phyloP scores from a whole-genome alignment of 306 rosid species.

The Cercis canadensis region DNA sequence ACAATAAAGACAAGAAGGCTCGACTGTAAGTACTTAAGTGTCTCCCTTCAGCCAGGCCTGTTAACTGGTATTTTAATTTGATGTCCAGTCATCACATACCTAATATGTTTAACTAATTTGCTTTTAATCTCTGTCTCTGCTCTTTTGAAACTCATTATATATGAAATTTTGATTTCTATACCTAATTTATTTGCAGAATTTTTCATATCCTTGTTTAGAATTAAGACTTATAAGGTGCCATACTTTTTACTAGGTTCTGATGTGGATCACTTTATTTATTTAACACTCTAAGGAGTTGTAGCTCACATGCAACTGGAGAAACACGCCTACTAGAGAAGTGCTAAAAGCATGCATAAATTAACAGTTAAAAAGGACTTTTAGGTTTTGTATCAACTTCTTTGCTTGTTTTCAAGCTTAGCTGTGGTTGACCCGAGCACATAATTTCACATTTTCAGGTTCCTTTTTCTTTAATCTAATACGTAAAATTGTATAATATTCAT shows the following conservation, averaged over 20 bases:
- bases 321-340: background rate
- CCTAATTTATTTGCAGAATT: slow-evolving; percentile 7
- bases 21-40: slow-evolving; percentile 49
- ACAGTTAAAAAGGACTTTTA: background rate
- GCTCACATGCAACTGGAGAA: no score
- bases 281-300: no score
- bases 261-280: no score
- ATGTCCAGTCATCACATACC: background rate
- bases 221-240: no score
- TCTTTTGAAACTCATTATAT: slow-evolving; percentile 18
- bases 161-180: background rate
- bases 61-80: slow-evolving; percentile 11
- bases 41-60: slow-evolving; percentile 19
- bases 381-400: background rate
- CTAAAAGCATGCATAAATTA: background rate
- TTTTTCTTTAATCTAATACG: background rate
- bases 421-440: background rate
- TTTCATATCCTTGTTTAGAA: background rate
- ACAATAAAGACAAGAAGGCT: slow-evolving; percentile 51
- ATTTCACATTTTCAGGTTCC: background rate
- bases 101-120: background rate
- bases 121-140: slow-evolving; percentile 17
- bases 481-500: no score
- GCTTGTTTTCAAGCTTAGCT: background rate
- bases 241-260: no score